These are phyloP conservation scores for Ogataea siamensis DNA, from an alignment of 805 yeast genomes.

Conservation along the genomic window DNA sequence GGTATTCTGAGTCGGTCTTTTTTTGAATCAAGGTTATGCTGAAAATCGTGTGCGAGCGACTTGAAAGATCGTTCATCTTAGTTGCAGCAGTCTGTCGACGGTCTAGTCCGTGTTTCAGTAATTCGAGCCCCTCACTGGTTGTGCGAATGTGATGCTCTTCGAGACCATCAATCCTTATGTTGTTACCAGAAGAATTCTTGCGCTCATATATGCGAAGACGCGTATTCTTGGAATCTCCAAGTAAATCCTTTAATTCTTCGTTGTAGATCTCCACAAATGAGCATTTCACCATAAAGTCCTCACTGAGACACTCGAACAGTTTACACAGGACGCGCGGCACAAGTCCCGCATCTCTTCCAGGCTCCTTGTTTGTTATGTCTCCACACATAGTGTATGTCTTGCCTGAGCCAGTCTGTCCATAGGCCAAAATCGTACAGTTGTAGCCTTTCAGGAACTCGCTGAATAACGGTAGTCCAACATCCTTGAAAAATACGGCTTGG, in stretches of 20 bases:
- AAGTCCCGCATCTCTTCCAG: conserved; percentile 41
- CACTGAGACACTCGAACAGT: conserved; percentile 37
- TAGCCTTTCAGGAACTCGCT: conserved; percentile 49
- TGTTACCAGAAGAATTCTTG: conserved; percentile 20
- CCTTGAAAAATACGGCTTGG: conserved; percentile 43
- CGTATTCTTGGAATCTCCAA: conserved; percentile 35
- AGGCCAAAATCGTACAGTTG: conserved; percentile 56
- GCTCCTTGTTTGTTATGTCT: conserved; percentile 29
- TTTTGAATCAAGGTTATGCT: conserved; percentile 57
- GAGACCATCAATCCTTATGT: conserved; percentile 59
- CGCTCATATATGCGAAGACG: conserved; percentile 42
- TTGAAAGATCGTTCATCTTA: conserved; percentile 67
- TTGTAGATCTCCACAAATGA: conserved; percentile 56
- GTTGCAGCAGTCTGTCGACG: conserved; percentile 69
- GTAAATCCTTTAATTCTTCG: conserved; percentile 42
- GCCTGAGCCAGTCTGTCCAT: conserved; percentile 64
- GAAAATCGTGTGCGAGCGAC: conserved; percentile 77
- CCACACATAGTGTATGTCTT: conserved; percentile 64
- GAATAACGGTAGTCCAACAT: conserved; percentile 47
- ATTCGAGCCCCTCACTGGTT: conserved; percentile 54
- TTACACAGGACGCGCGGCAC: conserved; percentile 48
- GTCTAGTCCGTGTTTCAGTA: conserved; percentile 55
- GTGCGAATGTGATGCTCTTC: conserved; percentile 57
- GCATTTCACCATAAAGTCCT: conserved; percentile 43
- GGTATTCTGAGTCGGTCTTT: conserved; percentile 28